Conservation (phyloP, 2,329 filamentous ascomycete species). For the Exophiala aquamarina region DNA sequence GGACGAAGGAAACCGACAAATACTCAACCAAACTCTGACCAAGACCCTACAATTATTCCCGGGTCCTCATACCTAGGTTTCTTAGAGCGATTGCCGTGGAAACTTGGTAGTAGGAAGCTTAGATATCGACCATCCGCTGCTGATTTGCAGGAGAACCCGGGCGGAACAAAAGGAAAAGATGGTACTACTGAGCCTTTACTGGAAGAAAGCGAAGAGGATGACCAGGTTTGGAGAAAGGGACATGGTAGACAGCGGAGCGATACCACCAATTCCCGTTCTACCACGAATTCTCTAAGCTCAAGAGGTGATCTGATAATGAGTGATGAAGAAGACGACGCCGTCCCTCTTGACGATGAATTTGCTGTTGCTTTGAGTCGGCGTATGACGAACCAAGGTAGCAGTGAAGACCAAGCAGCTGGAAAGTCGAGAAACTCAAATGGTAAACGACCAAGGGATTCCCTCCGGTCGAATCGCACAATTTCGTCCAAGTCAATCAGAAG, state of each 20-base stretch:
- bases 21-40: conserved; percentile 58
- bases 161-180: conserved; percentile 46
- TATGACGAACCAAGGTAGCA: conserved; percentile 51
- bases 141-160: conserved; percentile 83
- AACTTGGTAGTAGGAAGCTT: conserved; percentile 72
- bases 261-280: conserved; percentile 76
- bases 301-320: conserved; percentile 89
- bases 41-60: conserved; percentile 85
- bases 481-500: conserved; percentile 44
- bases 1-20: conserved; percentile 43
- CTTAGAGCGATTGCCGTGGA: conserved; percentile 78
- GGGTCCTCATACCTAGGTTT: conserved; percentile 85
- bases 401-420: conserved; percentile 70
- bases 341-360: conserved; percentile 91
- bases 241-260: conserved; percentile 67
- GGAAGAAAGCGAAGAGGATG: conserved; percentile 55
- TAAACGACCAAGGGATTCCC: conserved; percentile 48
- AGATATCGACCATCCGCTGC: conserved; percentile 89
- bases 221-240: conserved; percentile 32
- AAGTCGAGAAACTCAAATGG: conserved; percentile 47
- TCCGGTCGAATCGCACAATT: conserved; percentile 44
- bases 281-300: conserved; percentile 81
- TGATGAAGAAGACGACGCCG: conserved; percentile 88
- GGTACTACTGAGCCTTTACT: conserved; percentile 71
- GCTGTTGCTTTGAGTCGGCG: conserved; percentile 76